Base-by-base conservation (phyloP, 352 stramenopile genomes). In the Saprolegnia parasitica region DNA sequence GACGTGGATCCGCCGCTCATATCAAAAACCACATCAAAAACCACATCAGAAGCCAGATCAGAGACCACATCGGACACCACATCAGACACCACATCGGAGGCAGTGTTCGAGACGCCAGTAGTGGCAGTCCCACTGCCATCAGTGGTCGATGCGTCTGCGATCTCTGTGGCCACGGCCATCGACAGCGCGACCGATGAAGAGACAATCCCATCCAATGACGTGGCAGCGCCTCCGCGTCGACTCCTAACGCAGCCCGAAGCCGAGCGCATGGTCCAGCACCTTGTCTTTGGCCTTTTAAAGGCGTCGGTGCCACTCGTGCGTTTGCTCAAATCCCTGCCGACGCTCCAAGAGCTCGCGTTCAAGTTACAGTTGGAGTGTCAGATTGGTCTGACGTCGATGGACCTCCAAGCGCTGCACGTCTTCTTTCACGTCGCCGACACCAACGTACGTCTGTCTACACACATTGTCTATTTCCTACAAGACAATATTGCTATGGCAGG, bases 261-360 rank as follows among this genome's bases (percentile, higher is more conserved):
- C 18, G 13, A 67, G 21, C 18, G 24, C 18, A 35, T 67, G 1
- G 45, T 56, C 13, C 58, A 42, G 26, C 58, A 67, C n/a, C n/a
- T 56, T 3, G 13, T 67, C 20, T 67, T 67, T 67, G 40, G 21
- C 1, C 54, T 40, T 39, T 26, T 67, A 4, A 67, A 67, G 50
- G 23, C 35, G 1, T 24, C 37, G 0, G 45, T 55, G 20, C 58
- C 58, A 4, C 24, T 67, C 42, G 37, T 40, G 2, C 21, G 8
- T n/a, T 39, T 49, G 24, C 40, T 65, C 18, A 24, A 29, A 11
- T 32, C n/a, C 26, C 23, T 5, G 10, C 58, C 39, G 20, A 55
- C 39, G 24, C 40, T 35, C 8, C 58, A 5, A 55, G 39, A 40
- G 39, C 35, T 37, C n/a, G 37, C 20, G 23, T 18, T 18, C 4